These are phyloP conservation scores for Pythium coloratum DNA, from an alignment of 352 stramenopile genomes.

Conservation along the genomic window DNA sequence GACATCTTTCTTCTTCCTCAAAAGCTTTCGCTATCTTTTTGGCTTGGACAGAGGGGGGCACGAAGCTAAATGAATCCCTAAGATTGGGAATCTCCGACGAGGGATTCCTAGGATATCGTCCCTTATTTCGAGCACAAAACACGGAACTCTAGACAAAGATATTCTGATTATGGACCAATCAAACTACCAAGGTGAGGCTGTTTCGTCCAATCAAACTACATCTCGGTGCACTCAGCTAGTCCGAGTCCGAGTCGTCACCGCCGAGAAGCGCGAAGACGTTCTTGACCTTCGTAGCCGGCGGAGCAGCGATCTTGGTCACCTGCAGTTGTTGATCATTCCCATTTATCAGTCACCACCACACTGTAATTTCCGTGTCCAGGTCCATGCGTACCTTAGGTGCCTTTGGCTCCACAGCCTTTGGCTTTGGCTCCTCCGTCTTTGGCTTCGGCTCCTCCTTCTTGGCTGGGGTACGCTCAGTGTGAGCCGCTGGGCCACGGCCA, in stretches of 20 bases:
- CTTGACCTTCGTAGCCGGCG: conserved; percentile 57
- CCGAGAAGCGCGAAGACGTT: conserved; percentile 62
- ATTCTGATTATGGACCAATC: conserved; percentile 23
- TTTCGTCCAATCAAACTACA: conserved; percentile 33
- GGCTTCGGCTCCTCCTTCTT: conserved; percentile 35
- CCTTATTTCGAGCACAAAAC: conserved; percentile 10
- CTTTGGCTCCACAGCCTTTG: conserved; percentile 31
- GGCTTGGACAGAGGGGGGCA: conserved; percentile 18
- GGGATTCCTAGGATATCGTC: conserved; percentile 26
- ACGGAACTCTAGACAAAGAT: conserved; percentile 4
- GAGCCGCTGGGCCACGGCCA: conserved; percentile 12
- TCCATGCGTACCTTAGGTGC: conserved; percentile 24
- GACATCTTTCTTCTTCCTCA: conserved; percentile 63
- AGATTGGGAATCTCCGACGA: conserved; percentile 1
- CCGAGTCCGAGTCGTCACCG: conserved; percentile 71
- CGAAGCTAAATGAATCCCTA: conserved; percentile 13
- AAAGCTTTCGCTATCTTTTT: conserved; percentile 30
- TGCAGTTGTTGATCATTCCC: background rate
- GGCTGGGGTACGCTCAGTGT: conserved; percentile 21
- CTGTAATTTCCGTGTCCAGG: background rate
- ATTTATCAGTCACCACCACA: background rate
- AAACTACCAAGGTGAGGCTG: conserved; percentile 11
- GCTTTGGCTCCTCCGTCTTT: conserved; percentile 48
- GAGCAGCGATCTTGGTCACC: conserved; percentile 46
- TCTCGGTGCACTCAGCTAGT: conserved; percentile 21